Conservation (phyloP, 164 flowering plant genomes). For the Magnolia changhungtana region DNA sequence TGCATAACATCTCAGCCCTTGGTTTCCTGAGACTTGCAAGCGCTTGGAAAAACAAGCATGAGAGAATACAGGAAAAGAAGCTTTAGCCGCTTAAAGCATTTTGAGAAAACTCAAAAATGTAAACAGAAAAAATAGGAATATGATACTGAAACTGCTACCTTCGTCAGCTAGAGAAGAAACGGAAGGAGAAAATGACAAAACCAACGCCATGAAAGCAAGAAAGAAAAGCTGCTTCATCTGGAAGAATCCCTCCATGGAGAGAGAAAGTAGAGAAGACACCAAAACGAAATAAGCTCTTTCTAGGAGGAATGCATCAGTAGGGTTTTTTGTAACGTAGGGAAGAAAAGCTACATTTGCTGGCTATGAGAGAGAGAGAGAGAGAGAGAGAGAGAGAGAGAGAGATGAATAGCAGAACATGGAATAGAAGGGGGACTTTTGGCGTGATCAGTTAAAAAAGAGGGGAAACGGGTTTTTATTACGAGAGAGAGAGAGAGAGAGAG, state of each 20-base stretch:
- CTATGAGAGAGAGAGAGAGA: background rate
- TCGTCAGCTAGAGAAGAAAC: slow-evolving; percentile 43
- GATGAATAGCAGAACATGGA: background rate
- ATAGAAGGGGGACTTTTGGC: slow-evolving; percentile 60
- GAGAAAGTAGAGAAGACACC: background rate
- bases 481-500: slow-evolving; percentile 27
- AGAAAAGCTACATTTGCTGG: slow-evolving; percentile 1
- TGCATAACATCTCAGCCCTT: no score
- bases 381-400: slow-evolving; percentile 6
- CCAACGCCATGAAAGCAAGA: background rate
- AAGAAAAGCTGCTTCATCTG: slow-evolving; percentile 2
- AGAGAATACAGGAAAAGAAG: no score
- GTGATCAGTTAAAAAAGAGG: slow-evolving; percentile 50
- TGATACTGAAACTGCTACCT: slow-evolving; percentile 23
- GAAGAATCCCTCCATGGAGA: background rate
- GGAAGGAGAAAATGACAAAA: slow-evolving; percentile 8
- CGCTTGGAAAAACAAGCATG: no score
- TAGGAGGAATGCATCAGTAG: background rate
- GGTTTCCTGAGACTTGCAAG: no score
- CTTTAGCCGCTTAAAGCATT: no score
- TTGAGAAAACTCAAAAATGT: background rate
- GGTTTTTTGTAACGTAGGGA: background rate
- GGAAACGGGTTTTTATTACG: slow-evolving; percentile 22
- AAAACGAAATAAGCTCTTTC: background rate
- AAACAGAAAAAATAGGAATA: background rate